A percentile compares a stretch with the other conserved stretches of the same genome.
Conservation (phyloP, 148 eudicot species). For the Salicornia ramosissima region DNA sequence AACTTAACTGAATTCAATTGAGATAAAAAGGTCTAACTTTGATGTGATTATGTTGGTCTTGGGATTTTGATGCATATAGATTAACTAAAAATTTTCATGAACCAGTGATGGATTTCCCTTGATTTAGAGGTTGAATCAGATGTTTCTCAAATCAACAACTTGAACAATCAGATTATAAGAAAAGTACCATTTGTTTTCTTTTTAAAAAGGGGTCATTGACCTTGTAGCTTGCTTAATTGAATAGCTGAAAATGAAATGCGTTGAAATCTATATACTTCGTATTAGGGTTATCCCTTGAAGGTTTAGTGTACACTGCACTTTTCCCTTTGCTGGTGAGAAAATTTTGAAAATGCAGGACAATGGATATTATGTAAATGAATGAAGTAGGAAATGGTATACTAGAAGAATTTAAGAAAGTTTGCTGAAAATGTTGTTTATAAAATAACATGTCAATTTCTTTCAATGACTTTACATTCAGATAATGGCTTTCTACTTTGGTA, state of each 20-base stretch:
- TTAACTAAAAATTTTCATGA: too few relatives aligned
- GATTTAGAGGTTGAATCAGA: too few relatives aligned
- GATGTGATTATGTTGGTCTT: too few relatives aligned
- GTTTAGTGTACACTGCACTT: too few relatives aligned
- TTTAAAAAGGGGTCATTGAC: slow-evolving; percentile 7
- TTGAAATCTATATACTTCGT: not conserved
- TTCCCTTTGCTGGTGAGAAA: too few relatives aligned
- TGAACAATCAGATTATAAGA: not conserved
- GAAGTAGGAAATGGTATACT: too few relatives aligned
- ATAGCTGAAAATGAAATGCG: not conserved
- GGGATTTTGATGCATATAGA: too few relatives aligned
- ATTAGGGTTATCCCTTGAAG: not conserved
- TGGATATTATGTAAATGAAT: too few relatives aligned
- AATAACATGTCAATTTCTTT: not conserved
- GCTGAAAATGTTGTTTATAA: not conserved
- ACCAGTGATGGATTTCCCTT: too few relatives aligned
- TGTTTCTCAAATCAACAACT: not conserved
- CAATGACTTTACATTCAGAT: not conserved
- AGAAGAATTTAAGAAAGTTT: not conserved
- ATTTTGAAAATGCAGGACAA: too few relatives aligned
- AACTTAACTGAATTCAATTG: too few relatives aligned
- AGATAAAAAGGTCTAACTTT: too few relatives aligned
- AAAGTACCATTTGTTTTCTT: not conserved
- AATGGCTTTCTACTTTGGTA: not conserved
- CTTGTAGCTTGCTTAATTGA: slow-evolving; percentile 11